Percentiles rank a stretch among this genome's conserved stretches.
These are phyloP conservation scores for Hypoxylon sp. DNA, from an alignment of 2,329 filamentous ascomycete species.

Conservation along the genomic window DNA sequence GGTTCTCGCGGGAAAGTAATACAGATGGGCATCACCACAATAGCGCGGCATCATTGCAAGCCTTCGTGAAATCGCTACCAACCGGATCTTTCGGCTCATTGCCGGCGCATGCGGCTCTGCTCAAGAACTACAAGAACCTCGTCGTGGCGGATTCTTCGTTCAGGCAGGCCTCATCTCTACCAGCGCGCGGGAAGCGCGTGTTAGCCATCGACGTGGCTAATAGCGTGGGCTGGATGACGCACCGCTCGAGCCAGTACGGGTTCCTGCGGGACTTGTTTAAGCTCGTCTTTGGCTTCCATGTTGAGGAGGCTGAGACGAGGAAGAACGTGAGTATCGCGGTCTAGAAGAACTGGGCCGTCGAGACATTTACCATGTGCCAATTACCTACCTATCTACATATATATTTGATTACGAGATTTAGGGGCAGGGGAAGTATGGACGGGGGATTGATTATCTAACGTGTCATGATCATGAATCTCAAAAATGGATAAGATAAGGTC, in stretches of 20 bases:
- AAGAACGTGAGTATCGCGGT: conserved; percentile 75
- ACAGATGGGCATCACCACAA: conserved; percentile 59
- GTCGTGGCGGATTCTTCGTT: conserved; percentile 81
- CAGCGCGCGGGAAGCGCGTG: conserved; percentile 70
- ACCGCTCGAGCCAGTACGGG: conserved; percentile 77
- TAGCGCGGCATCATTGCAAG: conserved; percentile 72
- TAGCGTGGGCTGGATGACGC: conserved; percentile 82
- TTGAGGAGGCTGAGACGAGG: conserved; percentile 81
- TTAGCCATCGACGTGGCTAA: conserved; percentile 83
- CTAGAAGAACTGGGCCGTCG: conserved; percentile 49
- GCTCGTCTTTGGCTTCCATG: conserved; percentile 85
- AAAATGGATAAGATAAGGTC: conserved; percentile 3
- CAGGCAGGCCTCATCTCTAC: conserved; percentile 67
- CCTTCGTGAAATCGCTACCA: conserved; percentile 82
- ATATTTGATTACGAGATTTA: conserved; percentile 2
- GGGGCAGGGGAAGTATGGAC: neutral
- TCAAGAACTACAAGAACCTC: conserved; percentile 85
- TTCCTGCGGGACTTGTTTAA: conserved; percentile 88
- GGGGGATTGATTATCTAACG: conserved; percentile 5
- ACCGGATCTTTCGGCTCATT: conserved; percentile 83
- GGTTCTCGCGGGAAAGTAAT: conserved; percentile 76
- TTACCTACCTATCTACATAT: no score
- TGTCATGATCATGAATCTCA: conserved; percentile 11
- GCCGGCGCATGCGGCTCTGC: conserved; percentile 77
- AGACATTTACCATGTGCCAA: neutral